Evolutionary conservation across 306 rosid genomes (phyloP).

Genomic region (Styphnolobium japonicum): DNA sequence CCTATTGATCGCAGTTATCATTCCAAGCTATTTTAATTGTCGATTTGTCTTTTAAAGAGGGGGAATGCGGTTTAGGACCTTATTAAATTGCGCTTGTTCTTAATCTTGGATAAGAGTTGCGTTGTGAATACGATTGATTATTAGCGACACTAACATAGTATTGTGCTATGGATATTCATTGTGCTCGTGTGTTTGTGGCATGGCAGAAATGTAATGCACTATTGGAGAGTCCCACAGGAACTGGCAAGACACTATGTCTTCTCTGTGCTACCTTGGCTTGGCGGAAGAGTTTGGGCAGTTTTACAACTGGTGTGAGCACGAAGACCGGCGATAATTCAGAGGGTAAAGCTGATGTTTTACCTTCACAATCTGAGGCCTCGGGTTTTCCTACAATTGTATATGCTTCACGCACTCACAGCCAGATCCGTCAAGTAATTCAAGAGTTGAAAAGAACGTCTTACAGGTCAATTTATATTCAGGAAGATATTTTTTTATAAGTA

Average conservation of each 20-base stretch:
- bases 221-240: slow-evolving; percentile 97
- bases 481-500: background rate
- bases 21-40: background rate
- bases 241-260: slow-evolving; percentile 95
- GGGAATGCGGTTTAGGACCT: background rate
- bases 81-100: too few relatives aligned
- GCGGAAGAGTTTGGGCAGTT: slow-evolving; percentile 87
- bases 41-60: background rate
- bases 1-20: background rate
- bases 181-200: background rate
- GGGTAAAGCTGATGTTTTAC: slow-evolving; percentile 27
- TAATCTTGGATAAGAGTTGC: background rate
- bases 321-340: slow-evolving; percentile 40
- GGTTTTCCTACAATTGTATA: slow-evolving; percentile 66
- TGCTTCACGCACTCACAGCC: slow-evolving; percentile 96
- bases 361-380: slow-evolving; percentile 41
- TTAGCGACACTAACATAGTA: background rate
- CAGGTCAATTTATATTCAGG: slow-evolving; percentile 50
- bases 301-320: slow-evolving; percentile 55
- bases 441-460: slow-evolving; percentile 84
- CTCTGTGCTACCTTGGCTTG: slow-evolving; percentile 93
- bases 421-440: slow-evolving; percentile 90
- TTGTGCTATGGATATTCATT: background rate
- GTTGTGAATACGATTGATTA: background rate
- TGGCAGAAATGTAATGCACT: slow-evolving; percentile 80